Conservation (phyloP, 1,139 yeast species). For the Suhomyces yuchorum region DNA sequence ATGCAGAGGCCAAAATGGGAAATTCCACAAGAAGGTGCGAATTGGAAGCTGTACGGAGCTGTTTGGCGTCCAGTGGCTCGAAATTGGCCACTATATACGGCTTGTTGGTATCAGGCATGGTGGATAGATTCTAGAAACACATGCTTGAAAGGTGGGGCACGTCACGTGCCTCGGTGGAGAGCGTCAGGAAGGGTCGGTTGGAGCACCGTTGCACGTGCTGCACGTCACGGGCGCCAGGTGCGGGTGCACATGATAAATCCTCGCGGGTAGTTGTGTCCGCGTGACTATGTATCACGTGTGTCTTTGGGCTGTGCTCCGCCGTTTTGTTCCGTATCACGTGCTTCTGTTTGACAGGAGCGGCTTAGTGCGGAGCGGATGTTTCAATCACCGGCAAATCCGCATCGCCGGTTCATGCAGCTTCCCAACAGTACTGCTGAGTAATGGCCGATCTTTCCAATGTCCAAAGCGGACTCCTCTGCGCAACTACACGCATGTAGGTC, state of each 20-base stretch:
- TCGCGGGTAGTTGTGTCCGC: too few species aligned
- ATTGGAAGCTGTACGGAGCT: conserved; percentile 32
- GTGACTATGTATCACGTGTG: conserved; percentile 1
- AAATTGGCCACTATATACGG: conserved; percentile 30
- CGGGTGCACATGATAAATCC: too few species aligned
- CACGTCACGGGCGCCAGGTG: too few species aligned
- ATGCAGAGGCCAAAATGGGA: conserved; percentile 49
- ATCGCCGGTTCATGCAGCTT: neutral
- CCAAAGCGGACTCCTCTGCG: too few species aligned
- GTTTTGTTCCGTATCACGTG: neutral
- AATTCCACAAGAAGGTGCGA: conserved; percentile 40
- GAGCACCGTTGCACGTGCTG: too few species aligned
- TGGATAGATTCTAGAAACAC: conserved; percentile 6
- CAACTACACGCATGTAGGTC: too few species aligned
- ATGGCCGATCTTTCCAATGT: neutral
- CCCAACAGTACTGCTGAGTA: neutral
- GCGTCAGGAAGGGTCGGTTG: too few species aligned
- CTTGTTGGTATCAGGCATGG: conserved; percentile 20
- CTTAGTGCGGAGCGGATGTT: neutral
- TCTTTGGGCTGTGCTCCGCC: neutral
- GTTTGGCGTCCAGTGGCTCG: conserved; percentile 39
- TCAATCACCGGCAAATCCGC: neutral
- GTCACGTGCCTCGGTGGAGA: too few species aligned
- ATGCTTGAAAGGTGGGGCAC: conserved; percentile 8
- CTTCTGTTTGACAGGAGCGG: neutral